Conservation (phyloP, 768 basidiomycete genomes). For the Macrolepiota fuliginosa region DNA sequence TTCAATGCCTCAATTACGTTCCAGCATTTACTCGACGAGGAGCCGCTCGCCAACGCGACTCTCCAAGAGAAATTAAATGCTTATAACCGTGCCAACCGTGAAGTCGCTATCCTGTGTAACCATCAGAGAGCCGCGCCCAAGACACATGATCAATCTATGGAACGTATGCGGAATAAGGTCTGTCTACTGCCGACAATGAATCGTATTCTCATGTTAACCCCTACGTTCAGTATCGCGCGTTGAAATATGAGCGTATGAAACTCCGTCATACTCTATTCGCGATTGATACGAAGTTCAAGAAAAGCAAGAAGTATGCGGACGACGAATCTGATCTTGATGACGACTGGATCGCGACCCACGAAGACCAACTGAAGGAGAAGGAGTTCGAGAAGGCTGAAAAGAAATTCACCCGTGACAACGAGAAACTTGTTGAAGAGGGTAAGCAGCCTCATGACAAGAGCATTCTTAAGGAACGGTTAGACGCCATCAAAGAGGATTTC, state of each 20-base stretch:
- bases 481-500: constrained; percentile 75
- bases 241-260: constrained; percentile 99
- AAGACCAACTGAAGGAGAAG: constrained; percentile 71
- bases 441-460: constrained; percentile 55
- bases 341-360: constrained; percentile 81
- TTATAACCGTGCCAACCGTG: constrained; percentile 95
- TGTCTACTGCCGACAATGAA: background rate
- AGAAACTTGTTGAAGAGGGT: constrained; percentile 76
- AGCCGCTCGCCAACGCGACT: constrained; percentile 55
- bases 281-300: constrained; percentile 77
- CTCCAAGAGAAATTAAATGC: constrained; percentile 96
- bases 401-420: constrained; percentile 94
- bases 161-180: constrained; percentile 91
- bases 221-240: constrained; percentile 62
- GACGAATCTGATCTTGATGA: constrained; percentile 96
- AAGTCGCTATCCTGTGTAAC: constrained; percentile 98
- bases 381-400: constrained; percentile 90
- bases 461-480: constrained; percentile 65
- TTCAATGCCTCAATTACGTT: constrained; percentile 98
- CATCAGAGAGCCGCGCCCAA: constrained; percentile 96
- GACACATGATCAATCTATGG: constrained; percentile 91
- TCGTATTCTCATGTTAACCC: constrained; percentile 12
- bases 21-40: constrained; percentile 83
- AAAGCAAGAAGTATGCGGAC: constrained; percentile 70
- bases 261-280: constrained; percentile 84